phyloP scores from a whole-genome alignment of 345 rosid species.

The Hibiscus mutabilis region DNA sequence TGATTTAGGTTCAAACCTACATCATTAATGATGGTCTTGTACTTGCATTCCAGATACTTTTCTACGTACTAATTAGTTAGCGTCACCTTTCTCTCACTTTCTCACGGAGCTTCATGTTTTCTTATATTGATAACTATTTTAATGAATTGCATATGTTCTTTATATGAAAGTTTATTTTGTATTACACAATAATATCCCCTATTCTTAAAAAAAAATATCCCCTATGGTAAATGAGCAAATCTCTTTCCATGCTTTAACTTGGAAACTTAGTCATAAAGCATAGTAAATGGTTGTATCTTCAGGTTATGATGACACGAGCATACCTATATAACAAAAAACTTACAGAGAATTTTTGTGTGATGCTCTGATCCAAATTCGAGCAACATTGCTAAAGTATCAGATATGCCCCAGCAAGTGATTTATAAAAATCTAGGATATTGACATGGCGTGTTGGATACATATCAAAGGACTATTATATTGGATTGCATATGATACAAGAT shows the following conservation, averaged over 20 bases:
- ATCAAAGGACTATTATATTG: neutral
- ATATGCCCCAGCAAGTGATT: neutral
- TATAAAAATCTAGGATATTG: neutral
- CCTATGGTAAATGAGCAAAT: neutral
- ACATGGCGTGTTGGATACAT: neutral
- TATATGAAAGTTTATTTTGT: neutral
- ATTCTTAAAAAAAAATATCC: neutral
- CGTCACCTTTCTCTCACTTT: neutral
- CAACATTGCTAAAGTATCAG: neutral
- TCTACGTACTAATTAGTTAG: neutral
- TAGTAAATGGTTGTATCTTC: neutral
- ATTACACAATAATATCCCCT: neutral
- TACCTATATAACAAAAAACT: neutral
- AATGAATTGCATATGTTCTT: neutral
- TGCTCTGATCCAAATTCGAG: neutral
- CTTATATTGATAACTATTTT: neutral
- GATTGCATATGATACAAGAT: slow-evolving; percentile 1
- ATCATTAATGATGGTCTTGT: neutral
- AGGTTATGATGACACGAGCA: neutral
- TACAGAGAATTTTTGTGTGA: neutral
- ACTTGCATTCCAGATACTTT: neutral
- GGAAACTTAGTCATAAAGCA: neutral
- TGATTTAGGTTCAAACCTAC: neutral
- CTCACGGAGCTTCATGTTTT: neutral
- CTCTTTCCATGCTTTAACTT: neutral